Conservation (phyloP, 768 basidiomycete genomes). For the Hygrocybe punicea region DNA sequence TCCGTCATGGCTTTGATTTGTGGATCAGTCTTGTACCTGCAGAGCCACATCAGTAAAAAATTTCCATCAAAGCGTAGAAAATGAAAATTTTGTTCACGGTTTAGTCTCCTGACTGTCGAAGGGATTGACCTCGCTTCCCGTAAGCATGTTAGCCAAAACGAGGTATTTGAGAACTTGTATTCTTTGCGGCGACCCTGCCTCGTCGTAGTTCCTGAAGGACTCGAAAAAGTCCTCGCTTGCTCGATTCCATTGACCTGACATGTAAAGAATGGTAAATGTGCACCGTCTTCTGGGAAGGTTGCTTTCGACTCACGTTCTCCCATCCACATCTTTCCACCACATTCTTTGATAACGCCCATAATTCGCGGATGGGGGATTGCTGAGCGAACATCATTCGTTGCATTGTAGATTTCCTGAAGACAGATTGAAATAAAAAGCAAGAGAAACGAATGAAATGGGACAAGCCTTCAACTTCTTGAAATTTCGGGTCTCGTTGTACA, state of each 20-base stretch:
- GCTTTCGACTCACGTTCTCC: slow-evolving; percentile 75
- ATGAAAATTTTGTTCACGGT: slow-evolving; percentile 60
- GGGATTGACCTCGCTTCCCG: slow-evolving; percentile 96
- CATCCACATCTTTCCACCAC: slow-evolving; percentile 99
- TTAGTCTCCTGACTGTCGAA: slow-evolving; percentile 99
- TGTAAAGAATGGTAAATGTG: slow-evolving; percentile 3
- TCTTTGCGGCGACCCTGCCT: slow-evolving; percentile 92
- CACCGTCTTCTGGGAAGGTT: no score
- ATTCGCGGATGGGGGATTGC: slow-evolving; percentile 98
- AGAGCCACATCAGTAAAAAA: neutral
- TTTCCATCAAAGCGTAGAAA: neutral
- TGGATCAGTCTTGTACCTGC: slow-evolving; percentile 88
- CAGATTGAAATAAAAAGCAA: neutral
- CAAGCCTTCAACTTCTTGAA: slow-evolving; percentile 90
- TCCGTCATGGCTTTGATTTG: slow-evolving; percentile 99
- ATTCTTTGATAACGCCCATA: slow-evolving; percentile 99
- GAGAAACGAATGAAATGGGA: neutral
- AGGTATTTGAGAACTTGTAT: slow-evolving; percentile 99
- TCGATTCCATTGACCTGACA: slow-evolving; percentile 86
- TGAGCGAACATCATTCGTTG: slow-evolving; percentile 85
- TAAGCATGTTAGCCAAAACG: slow-evolving; percentile 96
- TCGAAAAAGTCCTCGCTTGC: slow-evolving; percentile 99
- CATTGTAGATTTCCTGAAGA: slow-evolving; percentile 91
- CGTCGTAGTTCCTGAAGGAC: slow-evolving; percentile 97
- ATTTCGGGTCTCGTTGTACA: slow-evolving; percentile 97